Percentiles rank a stretch among this genome's conserved stretches.
Evolutionary conservation across 352 stramenopile species (phyloP).

Genomic region (Pythium folliculosum): DNA sequence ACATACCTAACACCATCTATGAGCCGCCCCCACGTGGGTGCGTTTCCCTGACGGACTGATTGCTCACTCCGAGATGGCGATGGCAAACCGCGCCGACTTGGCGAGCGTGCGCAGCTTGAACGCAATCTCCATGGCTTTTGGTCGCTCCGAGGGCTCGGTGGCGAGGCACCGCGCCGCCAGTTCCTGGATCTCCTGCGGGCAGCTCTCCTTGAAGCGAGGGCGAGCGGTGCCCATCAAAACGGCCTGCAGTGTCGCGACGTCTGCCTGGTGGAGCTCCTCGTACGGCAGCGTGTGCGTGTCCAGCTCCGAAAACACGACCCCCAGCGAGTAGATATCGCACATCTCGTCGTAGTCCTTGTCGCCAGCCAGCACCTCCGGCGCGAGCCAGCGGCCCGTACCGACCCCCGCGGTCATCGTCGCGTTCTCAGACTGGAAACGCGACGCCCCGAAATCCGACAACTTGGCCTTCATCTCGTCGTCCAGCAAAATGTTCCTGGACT

Average conservation of each 20-base stretch:
- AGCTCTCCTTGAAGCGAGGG: slow-evolving; percentile 35
- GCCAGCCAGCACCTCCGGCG: slow-evolving; percentile 56
- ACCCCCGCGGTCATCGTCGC: slow-evolving; percentile 57
- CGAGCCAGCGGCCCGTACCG: slow-evolving; percentile 54
- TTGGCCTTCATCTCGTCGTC: slow-evolving; percentile 43
- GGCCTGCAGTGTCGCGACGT: slow-evolving; percentile 52
- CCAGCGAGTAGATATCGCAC: slow-evolving; percentile 62
- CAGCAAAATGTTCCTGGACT: slow-evolving; percentile 60
- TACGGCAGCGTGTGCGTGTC: slow-evolving; percentile 56
- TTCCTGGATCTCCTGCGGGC: slow-evolving; percentile 36
- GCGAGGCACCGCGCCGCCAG: slow-evolving; percentile 37
- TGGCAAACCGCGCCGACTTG: neutral
- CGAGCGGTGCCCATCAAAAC: slow-evolving; percentile 38
- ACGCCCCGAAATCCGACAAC: slow-evolving; percentile 60
- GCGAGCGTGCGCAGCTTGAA: slow-evolving; percentile 38
- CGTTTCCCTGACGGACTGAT: no score
- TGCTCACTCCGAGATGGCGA: no score
- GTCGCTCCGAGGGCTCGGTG: slow-evolving; percentile 36
- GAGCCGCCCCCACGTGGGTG: no score
- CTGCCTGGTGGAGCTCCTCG: slow-evolving; percentile 38
- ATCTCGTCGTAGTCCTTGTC: slow-evolving; percentile 43
- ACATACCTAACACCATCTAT: no score
- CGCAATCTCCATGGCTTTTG: slow-evolving; percentile 43
- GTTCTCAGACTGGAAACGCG: slow-evolving; percentile 38
- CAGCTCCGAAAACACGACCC: slow-evolving; percentile 51